Evolutionary conservation across 2,329 filamentous ascomycete species (phyloP).

Genomic region (Penicillium expansum): DNA sequence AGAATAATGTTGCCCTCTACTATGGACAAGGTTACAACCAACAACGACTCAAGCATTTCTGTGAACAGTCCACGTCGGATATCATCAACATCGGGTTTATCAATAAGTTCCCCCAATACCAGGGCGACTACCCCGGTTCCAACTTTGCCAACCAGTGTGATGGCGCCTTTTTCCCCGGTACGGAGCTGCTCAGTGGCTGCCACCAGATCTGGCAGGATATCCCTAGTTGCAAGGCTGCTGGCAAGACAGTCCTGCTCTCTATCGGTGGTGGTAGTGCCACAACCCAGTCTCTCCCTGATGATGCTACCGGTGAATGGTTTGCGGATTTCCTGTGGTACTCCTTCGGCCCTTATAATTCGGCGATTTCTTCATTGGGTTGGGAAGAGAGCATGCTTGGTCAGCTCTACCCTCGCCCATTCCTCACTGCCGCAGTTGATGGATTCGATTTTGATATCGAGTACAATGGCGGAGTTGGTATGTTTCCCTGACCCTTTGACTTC

Average conservation of each 20-base stretch:
- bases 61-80: conserved; percentile 51
- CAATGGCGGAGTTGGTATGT: conserved; percentile 31
- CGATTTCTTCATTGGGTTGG: conserved; percentile 28
- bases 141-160: conserved; percentile 59
- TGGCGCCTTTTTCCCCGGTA: conserved; percentile 38
- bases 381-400: neutral
- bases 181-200: conserved; percentile 46
- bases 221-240: conserved; percentile 38
- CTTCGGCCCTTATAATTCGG: conserved; percentile 45
- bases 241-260: conserved; percentile 49
- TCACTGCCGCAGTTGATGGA: conserved; percentile 48
- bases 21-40: conserved; percentile 55
- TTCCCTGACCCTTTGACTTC: neutral
- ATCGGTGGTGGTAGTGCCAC: conserved; percentile 45
- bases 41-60: conserved; percentile 50
- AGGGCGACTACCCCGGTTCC: conserved; percentile 49
- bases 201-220: conserved; percentile 45
- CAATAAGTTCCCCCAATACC: conserved; percentile 50
- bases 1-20: conserved; percentile 54
- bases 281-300: conserved; percentile 45
- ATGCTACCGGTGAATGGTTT: conserved; percentile 42
- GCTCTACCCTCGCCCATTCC: conserved; percentile 47
- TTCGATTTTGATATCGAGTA: conserved; percentile 53
- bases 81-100: conserved; percentile 58
- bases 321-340: conserved; percentile 52